Conservation (phyloP, 2,329 filamentous ascomycete species). For the Xylariomycetidae sp. region DNA sequence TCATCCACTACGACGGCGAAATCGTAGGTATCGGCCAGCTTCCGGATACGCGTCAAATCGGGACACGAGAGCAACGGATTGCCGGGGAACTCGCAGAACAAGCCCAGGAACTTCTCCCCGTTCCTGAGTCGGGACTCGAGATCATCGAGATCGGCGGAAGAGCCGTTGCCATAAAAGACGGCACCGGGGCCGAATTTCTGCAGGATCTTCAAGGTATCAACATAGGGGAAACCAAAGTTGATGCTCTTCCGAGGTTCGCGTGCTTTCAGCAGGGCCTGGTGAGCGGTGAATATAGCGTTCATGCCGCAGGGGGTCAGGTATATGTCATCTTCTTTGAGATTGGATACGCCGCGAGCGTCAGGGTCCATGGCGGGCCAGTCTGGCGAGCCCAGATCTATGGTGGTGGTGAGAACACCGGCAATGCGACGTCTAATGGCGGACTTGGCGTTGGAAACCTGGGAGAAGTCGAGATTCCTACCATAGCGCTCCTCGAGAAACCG, state of each 20-base stretch:
- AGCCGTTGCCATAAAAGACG: slow-evolving; percentile 80
- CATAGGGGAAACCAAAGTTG: slow-evolving; percentile 95
- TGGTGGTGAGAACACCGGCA: slow-evolving; percentile 73
- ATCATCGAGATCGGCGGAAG: slow-evolving; percentile 73
- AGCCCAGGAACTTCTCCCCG: slow-evolving; percentile 73
- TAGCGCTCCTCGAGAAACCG: slow-evolving; percentile 92
- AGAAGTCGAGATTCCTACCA: slow-evolving; percentile 80
- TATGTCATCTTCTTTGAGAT: slow-evolving; percentile 79
- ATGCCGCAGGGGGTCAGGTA: slow-evolving; percentile 88
- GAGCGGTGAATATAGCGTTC: slow-evolving; percentile 90
- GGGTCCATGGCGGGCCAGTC: slow-evolving; percentile 43
- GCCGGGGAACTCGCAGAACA: slow-evolving; percentile 94
- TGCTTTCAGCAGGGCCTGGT: slow-evolving; percentile 65
- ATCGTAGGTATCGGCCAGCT: slow-evolving; percentile 74
- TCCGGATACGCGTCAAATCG: slow-evolving; percentile 75
- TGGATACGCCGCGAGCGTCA: slow-evolving; percentile 53
- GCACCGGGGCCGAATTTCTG: slow-evolving; percentile 92
- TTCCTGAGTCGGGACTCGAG: slow-evolving; percentile 65
- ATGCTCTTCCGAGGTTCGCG: slow-evolving; percentile 69
- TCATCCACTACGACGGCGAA: slow-evolving; percentile 93
- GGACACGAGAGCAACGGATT: slow-evolving; percentile 87
- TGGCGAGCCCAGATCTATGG: slow-evolving; percentile 59
- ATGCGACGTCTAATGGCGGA: slow-evolving; percentile 83
- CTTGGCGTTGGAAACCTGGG: slow-evolving; percentile 75
- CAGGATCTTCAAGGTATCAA: slow-evolving; percentile 91